phyloP scores from a whole-genome alignment of 1,139 yeast genomes.

The Yamadazyma friedrichii region DNA sequence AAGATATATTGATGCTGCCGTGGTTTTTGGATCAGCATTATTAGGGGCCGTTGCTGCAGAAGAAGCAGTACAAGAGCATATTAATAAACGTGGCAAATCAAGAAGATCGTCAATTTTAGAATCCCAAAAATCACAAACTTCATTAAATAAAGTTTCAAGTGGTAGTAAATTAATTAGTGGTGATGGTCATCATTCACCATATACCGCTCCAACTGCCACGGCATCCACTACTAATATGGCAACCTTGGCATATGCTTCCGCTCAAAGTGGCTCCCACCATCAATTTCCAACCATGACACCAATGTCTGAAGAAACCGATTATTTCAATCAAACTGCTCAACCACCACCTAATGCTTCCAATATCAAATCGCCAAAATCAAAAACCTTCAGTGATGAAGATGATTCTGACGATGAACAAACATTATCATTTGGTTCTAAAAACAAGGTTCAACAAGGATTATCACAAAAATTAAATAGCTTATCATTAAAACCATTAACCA shows the following conservation, averaged over 20 bases:
- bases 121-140: slow-evolving; percentile 32
- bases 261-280: slow-evolving; percentile 37
- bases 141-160: slow-evolving; percentile 19
- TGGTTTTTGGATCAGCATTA: slow-evolving; percentile 91
- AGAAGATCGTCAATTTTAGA: slow-evolving; percentile 39
- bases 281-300: slow-evolving; percentile 60
- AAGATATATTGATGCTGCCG: slow-evolving; percentile 93
- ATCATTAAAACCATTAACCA: slow-evolving; percentile 41
- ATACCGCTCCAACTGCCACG: slow-evolving; percentile 73
- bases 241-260: slow-evolving; percentile 48
- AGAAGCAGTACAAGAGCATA: slow-evolving; percentile 45
- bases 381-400: slow-evolving; percentile 19
- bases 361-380: slow-evolving; percentile 14
- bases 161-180: slow-evolving; percentile 9
- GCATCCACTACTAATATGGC: slow-evolving; percentile 58
- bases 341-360: slow-evolving; percentile 13
- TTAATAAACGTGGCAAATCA: slow-evolving; percentile 33
- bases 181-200: slow-evolving; percentile 55
- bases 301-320: slow-evolving; percentile 46
- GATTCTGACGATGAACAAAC: slow-evolving; percentile 47
- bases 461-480: slow-evolving; percentile 37
- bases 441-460: slow-evolving; percentile 48
- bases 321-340: slow-evolving; percentile 37
- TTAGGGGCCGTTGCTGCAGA: slow-evolving; percentile 92
- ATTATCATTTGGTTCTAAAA: slow-evolving; percentile 60